Evolutionary conservation across 2,329 filamentous ascomycete species (phyloP), one percentile per base, ranked within the genome.

Genomic region (Tolypocladium paradoxum): DNA sequence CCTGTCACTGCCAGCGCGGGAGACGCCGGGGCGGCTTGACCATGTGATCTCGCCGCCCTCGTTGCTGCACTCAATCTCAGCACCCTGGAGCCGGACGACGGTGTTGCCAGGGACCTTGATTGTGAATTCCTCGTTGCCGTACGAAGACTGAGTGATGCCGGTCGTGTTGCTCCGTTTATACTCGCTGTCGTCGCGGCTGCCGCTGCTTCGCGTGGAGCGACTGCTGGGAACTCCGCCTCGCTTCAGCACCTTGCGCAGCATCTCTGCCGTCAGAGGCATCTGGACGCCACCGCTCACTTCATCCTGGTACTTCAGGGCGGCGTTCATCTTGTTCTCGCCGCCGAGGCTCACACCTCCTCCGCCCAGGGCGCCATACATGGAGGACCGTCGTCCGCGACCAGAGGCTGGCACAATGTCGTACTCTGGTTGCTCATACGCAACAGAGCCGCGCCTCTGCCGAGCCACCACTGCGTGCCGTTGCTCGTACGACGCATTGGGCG

Each of bases 171-270:
- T 84, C 57, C 78, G 77, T 58, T 75, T 76, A 65, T 77, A 83
- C 53, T 84, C 82, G 65, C 81, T 84, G 54, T 84, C 81, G 59
- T 84, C 82, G 45, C 74, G 80, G 62, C 82, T 84, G 24, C 66
- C 75, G 57, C 75, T 82, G 71, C 77, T 83, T 57, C 76, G 76
- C 51, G 75, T 83, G 38, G 77, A 82, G 27, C 75, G 75, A 62
- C 76, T 81, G 69, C 75, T 81, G 24, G 70, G 67, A 7, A 70
- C 73, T 54, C 70, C 74, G 56, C 69, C 73, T 52, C 62, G 65
- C 61, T 72, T 75, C 57, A 67, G 73, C 31, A 72, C 77, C 62
- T 73, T 78, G 57, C 72, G 76, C 29, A 85, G 70, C 14, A 72
- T 69, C 53, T 83, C 81, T 2, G 75, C 76, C 4, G 82, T 85